Conservation (phyloP, 805 yeast species). For the Candida ascalaphidarum region DNA sequence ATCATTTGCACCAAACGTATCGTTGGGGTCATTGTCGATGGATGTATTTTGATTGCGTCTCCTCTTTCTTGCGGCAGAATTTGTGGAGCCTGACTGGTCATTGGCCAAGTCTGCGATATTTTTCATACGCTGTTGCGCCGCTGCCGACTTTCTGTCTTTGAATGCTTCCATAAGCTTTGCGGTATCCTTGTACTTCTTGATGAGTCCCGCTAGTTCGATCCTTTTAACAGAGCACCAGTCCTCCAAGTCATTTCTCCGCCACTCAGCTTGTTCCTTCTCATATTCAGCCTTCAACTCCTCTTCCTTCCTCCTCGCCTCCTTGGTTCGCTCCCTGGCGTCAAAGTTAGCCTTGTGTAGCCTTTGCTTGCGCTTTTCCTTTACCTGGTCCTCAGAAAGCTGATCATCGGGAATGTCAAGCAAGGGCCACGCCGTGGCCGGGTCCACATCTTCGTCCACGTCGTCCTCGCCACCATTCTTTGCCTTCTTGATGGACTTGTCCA, state of each 20-base stretch:
- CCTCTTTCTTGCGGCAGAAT: conserved; percentile 40
- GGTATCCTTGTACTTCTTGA: conserved; percentile 59
- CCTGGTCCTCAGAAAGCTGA: conserved; percentile 66
- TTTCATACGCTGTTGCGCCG: conserved; percentile 90
- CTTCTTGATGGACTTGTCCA: conserved; percentile 62
- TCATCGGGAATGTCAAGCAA: conserved; percentile 80
- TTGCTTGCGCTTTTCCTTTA: conserved; percentile 84
- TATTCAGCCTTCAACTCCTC: conserved; percentile 51
- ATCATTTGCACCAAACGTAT: conserved; percentile 91
- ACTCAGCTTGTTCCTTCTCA: conserved; percentile 58
- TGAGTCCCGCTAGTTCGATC: conserved; percentile 45
- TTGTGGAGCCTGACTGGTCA: conserved; percentile 45
- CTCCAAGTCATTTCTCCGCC: conserved; percentile 66
- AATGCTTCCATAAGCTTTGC: conserved; percentile 66
- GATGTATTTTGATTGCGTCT: conserved; percentile 45
- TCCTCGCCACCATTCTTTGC: conserved; percentile 57
- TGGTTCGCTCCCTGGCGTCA: conserved; percentile 81
- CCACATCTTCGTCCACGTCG: conserved; percentile 21
- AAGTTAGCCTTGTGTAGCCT: conserved; percentile 73
- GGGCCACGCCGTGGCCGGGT: conserved; percentile 56
- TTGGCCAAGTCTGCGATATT: conserved; percentile 80
- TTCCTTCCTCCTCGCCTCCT: conserved; percentile 66
- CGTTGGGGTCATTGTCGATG: conserved; percentile 85
- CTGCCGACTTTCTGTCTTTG: conserved; percentile 81
- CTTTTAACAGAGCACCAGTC: conserved; percentile 79